Evolutionary conservation across 2,329 filamentous ascomycete species (phyloP).

Genomic region (Colletotrichum liriopes): DNA sequence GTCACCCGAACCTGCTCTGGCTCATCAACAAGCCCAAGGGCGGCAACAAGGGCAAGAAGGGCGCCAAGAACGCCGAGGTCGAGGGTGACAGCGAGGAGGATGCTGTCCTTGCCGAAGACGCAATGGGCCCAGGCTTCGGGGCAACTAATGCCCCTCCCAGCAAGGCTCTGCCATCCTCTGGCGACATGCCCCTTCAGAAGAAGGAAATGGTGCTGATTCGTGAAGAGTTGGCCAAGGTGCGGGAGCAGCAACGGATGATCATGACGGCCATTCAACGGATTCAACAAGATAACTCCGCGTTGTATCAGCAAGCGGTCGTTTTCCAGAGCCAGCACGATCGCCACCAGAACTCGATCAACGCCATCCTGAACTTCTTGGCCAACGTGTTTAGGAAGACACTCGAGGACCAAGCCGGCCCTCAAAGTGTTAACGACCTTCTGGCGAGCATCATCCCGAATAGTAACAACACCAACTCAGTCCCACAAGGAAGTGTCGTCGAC

Average conservation of each 20-base stretch:
- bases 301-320: conserved; percentile 88
- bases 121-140: conserved; percentile 39
- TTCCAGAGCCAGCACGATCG: conserved; percentile 94
- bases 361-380: conserved; percentile 96
- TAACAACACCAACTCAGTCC: conserved; percentile 62
- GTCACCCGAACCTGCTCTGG: conserved; percentile 93
- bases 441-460: conserved; percentile 78
- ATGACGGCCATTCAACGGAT: conserved; percentile 85
- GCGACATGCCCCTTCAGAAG: conserved; percentile 68
- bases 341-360: conserved; percentile 99
- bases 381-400: conserved; percentile 96
- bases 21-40: conserved; percentile 96
- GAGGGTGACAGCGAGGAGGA: conserved; percentile 80
- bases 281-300: conserved; percentile 87
- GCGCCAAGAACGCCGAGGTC: conserved; percentile 74
- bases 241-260: conserved; percentile 89
- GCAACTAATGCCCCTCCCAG: conserved; percentile 48
- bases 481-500: conserved; percentile 73
- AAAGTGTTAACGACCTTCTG: conserved; percentile 89
- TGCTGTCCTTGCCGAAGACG: conserved; percentile 59
- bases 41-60: conserved; percentile 72
- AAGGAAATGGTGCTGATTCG: conserved; percentile 85
- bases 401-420: conserved; percentile 82
- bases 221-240: conserved; percentile 84
- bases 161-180: conserved; percentile 60